These are phyloP conservation scores for Candida sanyaensis DNA, from an alignment of 1,139 yeast species.

Conservation along the genomic window DNA sequence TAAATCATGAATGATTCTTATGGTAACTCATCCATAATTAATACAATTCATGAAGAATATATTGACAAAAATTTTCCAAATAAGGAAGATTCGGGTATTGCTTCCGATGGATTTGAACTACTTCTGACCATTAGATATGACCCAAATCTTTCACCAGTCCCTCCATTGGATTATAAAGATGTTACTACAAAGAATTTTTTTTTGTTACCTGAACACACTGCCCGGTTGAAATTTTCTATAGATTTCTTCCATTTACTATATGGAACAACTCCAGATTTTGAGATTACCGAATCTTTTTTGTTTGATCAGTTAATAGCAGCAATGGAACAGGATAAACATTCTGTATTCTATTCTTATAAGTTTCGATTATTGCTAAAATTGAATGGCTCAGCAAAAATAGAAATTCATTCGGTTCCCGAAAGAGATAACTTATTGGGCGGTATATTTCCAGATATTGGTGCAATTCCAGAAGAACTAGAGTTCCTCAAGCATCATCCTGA, in stretches of 20 bases:
- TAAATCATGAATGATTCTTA: background rate
- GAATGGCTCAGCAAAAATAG: constrained; percentile 53
- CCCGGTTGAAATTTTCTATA: constrained; percentile 56
- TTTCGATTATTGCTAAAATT: constrained; percentile 55
- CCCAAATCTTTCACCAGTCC: constrained; percentile 43
- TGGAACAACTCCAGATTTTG: constrained; percentile 22
- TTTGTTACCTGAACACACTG: constrained; percentile 62
- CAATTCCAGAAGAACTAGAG: constrained; percentile 2
- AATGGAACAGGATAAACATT: constrained; percentile 27
- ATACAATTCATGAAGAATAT: constrained; percentile 20
- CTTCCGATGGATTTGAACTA: constrained; percentile 46
- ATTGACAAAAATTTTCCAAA: constrained; percentile 20
- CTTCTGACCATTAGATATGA: constrained; percentile 75
- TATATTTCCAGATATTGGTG: constrained; percentile 7
- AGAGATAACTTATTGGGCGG: constrained; percentile 49
- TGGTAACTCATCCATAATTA: constrained; percentile 10
- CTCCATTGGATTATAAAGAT: constrained; percentile 27
- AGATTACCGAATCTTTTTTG: constrained; percentile 44
- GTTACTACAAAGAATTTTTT: constrained; percentile 49
- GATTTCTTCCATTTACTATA: constrained; percentile 47
- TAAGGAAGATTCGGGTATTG: constrained; percentile 3
- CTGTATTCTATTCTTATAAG: constrained; percentile 49
- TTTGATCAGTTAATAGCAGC: constrained; percentile 47
- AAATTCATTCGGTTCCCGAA: constrained; percentile 43
- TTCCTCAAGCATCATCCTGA: constrained; percentile 15